Base-by-base conservation (phyloP, 371 early-diverging fungal species). In the Mucor irregularis region DNA sequence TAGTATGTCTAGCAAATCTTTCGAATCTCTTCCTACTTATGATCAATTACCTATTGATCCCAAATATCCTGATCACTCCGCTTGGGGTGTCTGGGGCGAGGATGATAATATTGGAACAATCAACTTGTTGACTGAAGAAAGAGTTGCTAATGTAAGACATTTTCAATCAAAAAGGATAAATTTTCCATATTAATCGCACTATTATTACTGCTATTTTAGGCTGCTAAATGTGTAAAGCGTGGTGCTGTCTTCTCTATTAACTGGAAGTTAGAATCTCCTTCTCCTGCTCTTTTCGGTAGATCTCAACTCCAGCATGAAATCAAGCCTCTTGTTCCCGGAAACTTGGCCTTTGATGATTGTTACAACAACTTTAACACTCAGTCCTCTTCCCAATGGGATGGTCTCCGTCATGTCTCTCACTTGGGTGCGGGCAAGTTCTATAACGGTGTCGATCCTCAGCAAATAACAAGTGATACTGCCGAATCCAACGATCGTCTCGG, bases 41-140 rank as follows among this genome's bases (percentile, higher is more conserved):
- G 65, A 65, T 28, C 34, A 65, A 22, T 33, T 65, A 28, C 65
- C 65, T 17, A 56, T 65, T 26, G 52, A 56, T 30, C 45, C 42
- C 8, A 52, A 65, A 22, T 59, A 59, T 19, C 65, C 65, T 24
- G 43, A 51, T 13, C 35, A 65, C 4, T 63, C 74, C 4, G 71
- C 77, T 10, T 76, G 77, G 77, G 77, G 77, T 31, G 19, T 76
- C 3, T 76, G 71, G 67, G 77, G 77, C 1, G 59, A 73, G 34
- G 71, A 76, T 25, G 77, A 77, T 35, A 66, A 74, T n/a, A 50
- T 67, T 16, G 77, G 77, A n/a, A 74, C 77, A 24, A 49, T 77
- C 25, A 77, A 77, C 28, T 29, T 69, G 0, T 38, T 77, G 39
- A 77, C 72, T 1, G 53, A 62, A 40, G 72, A 77, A 26, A 34